Conservation (phyloP, 2,329 filamentous ascomycete genomes). For the Sporothrix schenckii region DNA sequence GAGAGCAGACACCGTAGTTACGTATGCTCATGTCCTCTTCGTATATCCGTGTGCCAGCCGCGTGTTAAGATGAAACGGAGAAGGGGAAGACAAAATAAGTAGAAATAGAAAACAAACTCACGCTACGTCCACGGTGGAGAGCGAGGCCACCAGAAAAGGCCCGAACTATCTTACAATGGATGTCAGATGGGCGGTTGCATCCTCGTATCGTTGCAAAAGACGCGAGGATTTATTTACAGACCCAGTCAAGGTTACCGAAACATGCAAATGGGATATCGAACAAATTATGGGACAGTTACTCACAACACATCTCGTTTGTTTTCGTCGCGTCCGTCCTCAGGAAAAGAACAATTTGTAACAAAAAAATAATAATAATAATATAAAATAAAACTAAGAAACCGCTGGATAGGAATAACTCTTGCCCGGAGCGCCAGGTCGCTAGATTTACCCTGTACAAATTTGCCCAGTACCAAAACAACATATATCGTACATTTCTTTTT, state of each 20-base stretch:
- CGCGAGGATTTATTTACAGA: slow-evolving; percentile 2
- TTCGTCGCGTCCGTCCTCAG: too few species aligned
- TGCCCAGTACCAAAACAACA: too few species aligned
- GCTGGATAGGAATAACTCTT: not conserved
- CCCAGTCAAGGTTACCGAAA: too few species aligned
- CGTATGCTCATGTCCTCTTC: not conserved
- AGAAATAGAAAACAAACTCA: slow-evolving; percentile 12
- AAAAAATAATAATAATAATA: too few species aligned
- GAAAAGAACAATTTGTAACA: not conserved
- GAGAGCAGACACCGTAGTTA: not conserved
- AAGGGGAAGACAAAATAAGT: slow-evolving; percentile 18
- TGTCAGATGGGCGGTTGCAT: slow-evolving; percentile 19
- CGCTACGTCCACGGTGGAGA: slow-evolving; percentile 16
- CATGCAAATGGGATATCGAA: too few species aligned
- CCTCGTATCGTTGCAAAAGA: not conserved
- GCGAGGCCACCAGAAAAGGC: slow-evolving; percentile 19
- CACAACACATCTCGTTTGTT: too few species aligned
- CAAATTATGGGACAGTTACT: too few species aligned
- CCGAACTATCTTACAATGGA: slow-evolving; percentile 21
- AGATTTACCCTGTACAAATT: slow-evolving; percentile 9
- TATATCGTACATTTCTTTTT: not conserved
- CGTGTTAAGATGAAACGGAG: not conserved
- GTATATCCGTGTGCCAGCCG: slow-evolving; percentile 14
- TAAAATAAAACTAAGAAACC: not conserved
- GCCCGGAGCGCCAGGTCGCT: not conserved